Evolutionary conservation across 2,329 filamentous ascomycete species (phyloP).

Genomic region (Aspergillus sp.): DNA sequence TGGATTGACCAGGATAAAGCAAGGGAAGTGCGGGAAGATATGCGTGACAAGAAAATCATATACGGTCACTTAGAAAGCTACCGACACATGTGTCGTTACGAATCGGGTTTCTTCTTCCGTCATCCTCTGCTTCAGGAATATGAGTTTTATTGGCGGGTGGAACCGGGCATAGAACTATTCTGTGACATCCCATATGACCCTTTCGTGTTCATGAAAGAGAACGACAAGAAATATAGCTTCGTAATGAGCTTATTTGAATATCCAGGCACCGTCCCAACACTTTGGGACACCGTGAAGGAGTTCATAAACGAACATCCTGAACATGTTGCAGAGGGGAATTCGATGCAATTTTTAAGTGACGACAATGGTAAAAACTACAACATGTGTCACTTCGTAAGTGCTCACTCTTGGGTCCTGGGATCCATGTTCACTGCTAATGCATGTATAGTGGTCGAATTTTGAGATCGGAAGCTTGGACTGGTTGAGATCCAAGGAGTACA

Average conservation of each 20-base stretch:
- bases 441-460: slow-evolving; percentile 92
- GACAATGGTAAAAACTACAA: slow-evolving; percentile 92
- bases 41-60: slow-evolving; percentile 93
- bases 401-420: not conserved
- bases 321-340: slow-evolving; percentile 80
- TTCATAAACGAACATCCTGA: slow-evolving; percentile 90
- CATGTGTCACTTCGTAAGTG: slow-evolving; percentile 89
- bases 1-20: slow-evolving; percentile 97
- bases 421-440: slow-evolving; percentile 12
- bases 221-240: slow-evolving; percentile 98
- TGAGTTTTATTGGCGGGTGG: slow-evolving; percentile 99
- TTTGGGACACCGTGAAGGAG: slow-evolving; percentile 94
- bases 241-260: slow-evolving; percentile 96
- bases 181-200: slow-evolving; percentile 95
- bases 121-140: slow-evolving; percentile 92
- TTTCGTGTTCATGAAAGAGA: slow-evolving; percentile 93
- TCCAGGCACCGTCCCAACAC: slow-evolving; percentile 88
- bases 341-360: slow-evolving; percentile 87
- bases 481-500: slow-evolving; percentile 84
- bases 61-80: slow-evolving; percentile 97
- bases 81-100: slow-evolving; percentile 98
- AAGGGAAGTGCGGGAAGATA: slow-evolving; percentile 84
- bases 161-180: slow-evolving; percentile 93
- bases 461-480: slow-evolving; percentile 93
- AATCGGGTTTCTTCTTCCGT: slow-evolving; percentile 99